These are phyloP conservation scores for Globisporangium lucens DNA, from an alignment of 352 stramenopile species.

Conservation along the genomic window DNA sequence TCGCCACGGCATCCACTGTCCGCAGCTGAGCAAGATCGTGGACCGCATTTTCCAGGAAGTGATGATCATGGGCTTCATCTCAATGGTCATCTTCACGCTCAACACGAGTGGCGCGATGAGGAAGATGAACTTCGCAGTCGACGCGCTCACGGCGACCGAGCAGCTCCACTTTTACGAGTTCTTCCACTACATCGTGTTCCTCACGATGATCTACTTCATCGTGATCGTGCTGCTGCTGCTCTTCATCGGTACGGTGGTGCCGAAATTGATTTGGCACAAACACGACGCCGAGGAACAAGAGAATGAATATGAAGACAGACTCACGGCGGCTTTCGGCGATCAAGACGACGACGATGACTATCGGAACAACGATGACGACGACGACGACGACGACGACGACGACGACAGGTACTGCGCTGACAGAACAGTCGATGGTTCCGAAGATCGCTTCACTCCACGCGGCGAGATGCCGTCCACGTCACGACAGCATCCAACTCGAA, in stretches of 20 bases:
- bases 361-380: conserved; percentile 13
- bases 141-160: conserved; percentile 47
- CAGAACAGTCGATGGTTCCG: conserved; percentile 23
- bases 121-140: conserved; percentile 39
- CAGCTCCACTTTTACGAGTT: conserved; percentile 89
- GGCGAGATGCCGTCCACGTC: conserved; percentile 10
- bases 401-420: conserved; percentile 25
- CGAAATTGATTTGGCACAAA: conserved; percentile 71
- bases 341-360: conserved; percentile 11
- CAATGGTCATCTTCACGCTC: conserved; percentile 86
- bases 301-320: conserved; percentile 8
- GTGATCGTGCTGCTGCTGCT: conserved; percentile 80
- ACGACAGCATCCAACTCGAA: conserved; percentile 12
- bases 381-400: conserved; percentile 28
- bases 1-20: conserved; percentile 59
- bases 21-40: conserved; percentile 79
- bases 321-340: conserved; percentile 1
- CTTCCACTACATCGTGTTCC: conserved; percentile 89
- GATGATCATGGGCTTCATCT: conserved; percentile 88
- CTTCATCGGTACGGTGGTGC: conserved; percentile 81
- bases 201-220: conserved; percentile 90
- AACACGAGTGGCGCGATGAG: conserved; percentile 76
- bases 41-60: conserved; percentile 87
- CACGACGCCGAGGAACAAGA: conserved; percentile 23
- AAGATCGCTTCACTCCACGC: conserved; percentile 20